A percentile compares a stretch with the other conserved stretches of the same genome.
These are phyloP conservation scores for Anacardium occidentale DNA, from an alignment of 345 rosid genomes.

Conservation along the genomic window DNA sequence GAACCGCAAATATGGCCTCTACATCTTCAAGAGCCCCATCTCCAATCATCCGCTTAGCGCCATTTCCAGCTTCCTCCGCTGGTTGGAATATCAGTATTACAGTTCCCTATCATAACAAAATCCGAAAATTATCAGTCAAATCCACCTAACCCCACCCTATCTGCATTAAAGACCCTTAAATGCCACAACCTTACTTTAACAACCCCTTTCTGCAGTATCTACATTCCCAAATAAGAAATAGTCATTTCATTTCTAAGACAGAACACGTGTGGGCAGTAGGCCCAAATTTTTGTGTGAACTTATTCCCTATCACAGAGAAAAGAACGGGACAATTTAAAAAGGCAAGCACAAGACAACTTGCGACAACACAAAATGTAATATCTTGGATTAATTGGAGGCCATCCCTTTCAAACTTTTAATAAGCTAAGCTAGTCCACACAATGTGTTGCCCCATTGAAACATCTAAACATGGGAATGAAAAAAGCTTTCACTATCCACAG, in stretches of 20 bases:
- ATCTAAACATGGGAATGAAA: background rate
- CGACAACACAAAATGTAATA: background rate
- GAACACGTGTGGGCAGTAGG: too few species aligned
- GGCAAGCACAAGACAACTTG: background rate
- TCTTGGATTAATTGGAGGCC: background rate
- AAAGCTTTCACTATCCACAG: background rate
- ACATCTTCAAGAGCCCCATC: constrained; percentile 73
- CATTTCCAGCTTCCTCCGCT: constrained; percentile 97
- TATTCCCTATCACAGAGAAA: background rate
- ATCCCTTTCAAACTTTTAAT: background rate
- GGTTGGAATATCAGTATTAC: constrained; percentile 85
- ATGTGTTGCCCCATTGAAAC: background rate
- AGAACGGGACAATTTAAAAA: background rate
- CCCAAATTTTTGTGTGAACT: background rate
- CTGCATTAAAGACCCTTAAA: too few species aligned
- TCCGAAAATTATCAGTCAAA: background rate
- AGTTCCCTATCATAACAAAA: constrained; percentile 57
- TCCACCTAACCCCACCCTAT: too few species aligned
- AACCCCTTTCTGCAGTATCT: too few species aligned
- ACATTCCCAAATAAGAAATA: too few species aligned
- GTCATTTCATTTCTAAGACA: too few species aligned
- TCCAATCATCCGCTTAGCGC: constrained; percentile 78
- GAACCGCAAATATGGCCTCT: constrained; percentile 78
- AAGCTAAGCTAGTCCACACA: constrained; percentile 1
- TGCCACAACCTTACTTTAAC: too few species aligned